phyloP scores from a whole-genome alignment of 2,329 filamentous ascomycete genomes.

The Penicillium sclerotiorum region DNA sequence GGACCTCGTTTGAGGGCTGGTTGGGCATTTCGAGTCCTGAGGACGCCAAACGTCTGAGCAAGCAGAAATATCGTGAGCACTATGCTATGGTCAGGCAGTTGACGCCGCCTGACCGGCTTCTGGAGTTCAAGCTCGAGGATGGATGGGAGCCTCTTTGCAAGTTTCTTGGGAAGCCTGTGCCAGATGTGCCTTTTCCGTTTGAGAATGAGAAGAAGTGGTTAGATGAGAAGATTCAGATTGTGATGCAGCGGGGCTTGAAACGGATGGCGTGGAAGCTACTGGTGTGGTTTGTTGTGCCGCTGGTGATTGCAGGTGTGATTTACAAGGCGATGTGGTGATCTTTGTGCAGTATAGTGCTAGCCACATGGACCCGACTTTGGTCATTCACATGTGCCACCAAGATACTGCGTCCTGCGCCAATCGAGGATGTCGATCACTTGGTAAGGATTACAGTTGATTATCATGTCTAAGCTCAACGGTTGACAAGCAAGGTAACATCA shows the following conservation, averaged over 20 bases:
- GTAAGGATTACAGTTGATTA: no score
- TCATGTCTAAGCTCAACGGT: no score
- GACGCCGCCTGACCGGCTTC: neutral
- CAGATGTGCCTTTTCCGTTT: constrained; percentile 2
- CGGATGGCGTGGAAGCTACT: neutral
- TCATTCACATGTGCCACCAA: no score
- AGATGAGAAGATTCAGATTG: neutral
- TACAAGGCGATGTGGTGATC: no score
- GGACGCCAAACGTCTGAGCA: neutral
- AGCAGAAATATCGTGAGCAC: constrained; percentile 3
- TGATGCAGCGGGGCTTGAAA: neutral
- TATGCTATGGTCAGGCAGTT: constrained; percentile 1
- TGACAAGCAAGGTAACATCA: neutral
- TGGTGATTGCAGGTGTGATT: neutral
- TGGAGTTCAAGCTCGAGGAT: neutral
- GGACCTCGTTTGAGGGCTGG: neutral
- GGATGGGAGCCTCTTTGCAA: constrained; percentile 5
- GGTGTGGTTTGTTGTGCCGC: neutral
- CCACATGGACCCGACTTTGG: no score
- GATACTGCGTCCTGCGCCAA: no score
- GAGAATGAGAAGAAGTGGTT: constrained; percentile 6
- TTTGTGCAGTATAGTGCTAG: no score
- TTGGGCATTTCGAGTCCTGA: neutral
- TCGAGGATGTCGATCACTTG: no score
- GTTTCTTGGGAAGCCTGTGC: constrained; percentile 6